Evolutionary conservation across 2,329 filamentous ascomycete species (phyloP).

Genomic region (Plectosphaerella plurivora): DNA sequence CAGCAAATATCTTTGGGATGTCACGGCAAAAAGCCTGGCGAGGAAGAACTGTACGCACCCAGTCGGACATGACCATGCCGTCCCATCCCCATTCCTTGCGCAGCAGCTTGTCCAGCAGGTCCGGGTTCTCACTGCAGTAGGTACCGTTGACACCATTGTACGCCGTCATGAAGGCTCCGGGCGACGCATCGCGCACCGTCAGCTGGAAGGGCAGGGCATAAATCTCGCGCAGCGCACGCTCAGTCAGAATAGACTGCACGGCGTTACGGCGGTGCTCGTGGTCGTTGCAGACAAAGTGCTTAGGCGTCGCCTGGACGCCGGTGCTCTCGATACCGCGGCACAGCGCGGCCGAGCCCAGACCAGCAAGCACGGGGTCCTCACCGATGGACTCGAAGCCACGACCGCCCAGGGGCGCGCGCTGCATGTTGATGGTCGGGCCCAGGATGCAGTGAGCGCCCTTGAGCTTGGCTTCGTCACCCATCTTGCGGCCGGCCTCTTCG

Average conservation of each 20-base stretch:
- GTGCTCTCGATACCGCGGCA: conserved; percentile 51
- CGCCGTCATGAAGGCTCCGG: conserved; percentile 52
- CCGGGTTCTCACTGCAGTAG: conserved; percentile 28
- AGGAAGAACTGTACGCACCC: conserved; percentile 21
- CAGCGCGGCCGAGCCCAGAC: conserved; percentile 47
- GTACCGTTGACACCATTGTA: conserved; percentile 36
- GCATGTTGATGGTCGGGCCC: conserved; percentile 61
- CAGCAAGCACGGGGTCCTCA: conserved; percentile 55
- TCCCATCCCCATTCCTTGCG: conserved; percentile 55
- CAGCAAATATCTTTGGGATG: conserved; percentile 4
- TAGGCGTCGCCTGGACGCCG: conserved; percentile 52
- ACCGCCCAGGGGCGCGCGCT: conserved; percentile 53
- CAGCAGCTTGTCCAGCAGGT: conserved; percentile 36
- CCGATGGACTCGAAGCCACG: conserved; percentile 55
- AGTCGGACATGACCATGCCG: conserved; percentile 54
- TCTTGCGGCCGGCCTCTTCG: conserved; percentile 42
- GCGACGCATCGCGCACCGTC: conserved; percentile 44
- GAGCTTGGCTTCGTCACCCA: conserved; percentile 49
- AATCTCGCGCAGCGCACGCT: conserved; percentile 52
- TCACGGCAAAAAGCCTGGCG: background rate
- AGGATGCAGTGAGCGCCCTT: conserved; percentile 56
- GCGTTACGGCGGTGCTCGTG: conserved; percentile 52
- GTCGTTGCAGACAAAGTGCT: conserved; percentile 59
- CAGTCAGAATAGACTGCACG: conserved; percentile 48
- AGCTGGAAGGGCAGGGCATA: conserved; percentile 56